A percentile compares a stretch with the other conserved stretches of the same genome.
phyloP scores from a whole-genome alignment of 2,329 filamentous ascomycete genomes.

The Sphaerulina vaccinii region DNA sequence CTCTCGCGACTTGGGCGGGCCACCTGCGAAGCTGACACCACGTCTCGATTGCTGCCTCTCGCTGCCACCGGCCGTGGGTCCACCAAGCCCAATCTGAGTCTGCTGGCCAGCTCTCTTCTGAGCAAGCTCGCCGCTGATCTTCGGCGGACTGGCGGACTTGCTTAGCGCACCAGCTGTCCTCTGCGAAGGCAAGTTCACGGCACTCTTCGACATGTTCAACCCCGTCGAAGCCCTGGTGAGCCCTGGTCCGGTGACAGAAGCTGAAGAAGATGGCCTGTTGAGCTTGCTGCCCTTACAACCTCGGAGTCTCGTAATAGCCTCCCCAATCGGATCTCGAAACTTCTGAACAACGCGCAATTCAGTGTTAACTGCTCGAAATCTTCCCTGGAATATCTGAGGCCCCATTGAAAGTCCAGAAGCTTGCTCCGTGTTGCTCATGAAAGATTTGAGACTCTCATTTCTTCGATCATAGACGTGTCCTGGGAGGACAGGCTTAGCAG shows the following conservation, averaged over 20 bases:
- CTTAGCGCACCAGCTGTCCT: slow-evolving; percentile 17
- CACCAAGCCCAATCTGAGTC: slow-evolving; percentile 5
- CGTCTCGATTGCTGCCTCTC: slow-evolving; percentile 21
- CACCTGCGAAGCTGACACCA: slow-evolving; percentile 31
- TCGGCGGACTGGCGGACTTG: slow-evolving; percentile 25
- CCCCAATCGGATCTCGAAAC: slow-evolving; percentile 36
- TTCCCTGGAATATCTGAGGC: slow-evolving; percentile 37
- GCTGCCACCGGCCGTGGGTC: slow-evolving; percentile 9
- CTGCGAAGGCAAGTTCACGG: slow-evolving; percentile 23
- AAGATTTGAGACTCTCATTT: slow-evolving; percentile 37
- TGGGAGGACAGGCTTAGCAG: slow-evolving; percentile 30
- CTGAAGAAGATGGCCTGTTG: slow-evolving; percentile 14
- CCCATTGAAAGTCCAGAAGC: slow-evolving; percentile 27
- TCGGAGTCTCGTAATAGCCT: slow-evolving; percentile 31
- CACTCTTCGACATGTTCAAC: slow-evolving; percentile 26
- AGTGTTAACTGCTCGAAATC: slow-evolving; percentile 37
- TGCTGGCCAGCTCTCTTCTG: slow-evolving; percentile 19
- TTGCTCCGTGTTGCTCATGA: slow-evolving; percentile 25
- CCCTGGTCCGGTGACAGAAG: not conserved
- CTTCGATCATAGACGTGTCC: slow-evolving; percentile 36
- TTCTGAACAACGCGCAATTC: slow-evolving; percentile 37
- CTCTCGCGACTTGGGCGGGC: slow-evolving; percentile 15
- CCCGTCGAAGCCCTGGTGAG: slow-evolving; percentile 13
- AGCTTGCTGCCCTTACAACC: slow-evolving; percentile 26
- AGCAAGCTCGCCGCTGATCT: slow-evolving; percentile 9